These are phyloP conservation scores for Prinsepia uniflora DNA, from an alignment of 306 rosid genomes.

Conservation along the genomic window DNA sequence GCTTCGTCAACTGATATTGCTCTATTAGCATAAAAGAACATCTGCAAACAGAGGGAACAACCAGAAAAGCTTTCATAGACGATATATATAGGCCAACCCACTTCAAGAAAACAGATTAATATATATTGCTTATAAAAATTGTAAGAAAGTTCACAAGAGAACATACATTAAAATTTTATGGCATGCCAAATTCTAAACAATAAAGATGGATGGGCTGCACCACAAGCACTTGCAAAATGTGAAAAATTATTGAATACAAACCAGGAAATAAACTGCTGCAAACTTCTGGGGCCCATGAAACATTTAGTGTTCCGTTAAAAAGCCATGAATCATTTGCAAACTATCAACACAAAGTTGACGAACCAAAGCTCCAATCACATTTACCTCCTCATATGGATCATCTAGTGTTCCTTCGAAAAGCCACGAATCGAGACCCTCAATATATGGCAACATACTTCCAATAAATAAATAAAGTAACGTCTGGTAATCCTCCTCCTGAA, in stretches of 20 bases:
- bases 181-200: neutral
- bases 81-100: constrained; percentile 11
- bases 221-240: neutral
- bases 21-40: constrained; percentile 76
- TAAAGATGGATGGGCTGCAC: neutral
- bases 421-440: constrained; percentile 97
- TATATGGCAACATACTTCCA: constrained; percentile 83
- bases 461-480: constrained; percentile 76
- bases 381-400: constrained; percentile 95
- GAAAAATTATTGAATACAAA: neutral
- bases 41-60: constrained; percentile 41
- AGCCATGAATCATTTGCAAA: too few relatives aligned
- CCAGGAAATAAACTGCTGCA: neutral
- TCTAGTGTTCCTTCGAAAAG: constrained; percentile 95
- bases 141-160: neutral
- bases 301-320: too few relatives aligned
- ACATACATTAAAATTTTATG: constrained; percentile 3
- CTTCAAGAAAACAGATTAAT: constrained; percentile 8
- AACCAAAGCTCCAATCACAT: constrained; percentile 20
- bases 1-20: constrained; percentile 67
- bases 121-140: constrained; percentile 9
- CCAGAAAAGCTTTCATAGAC: constrained; percentile 23
- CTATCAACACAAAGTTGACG: neutral
- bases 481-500: constrained; percentile 84
- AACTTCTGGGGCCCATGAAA: neutral